These are phyloP conservation scores for Ceratobasidium sp. DNA, from an alignment of 1,284 basidiomycete genomes.

Conservation along the genomic window DNA sequence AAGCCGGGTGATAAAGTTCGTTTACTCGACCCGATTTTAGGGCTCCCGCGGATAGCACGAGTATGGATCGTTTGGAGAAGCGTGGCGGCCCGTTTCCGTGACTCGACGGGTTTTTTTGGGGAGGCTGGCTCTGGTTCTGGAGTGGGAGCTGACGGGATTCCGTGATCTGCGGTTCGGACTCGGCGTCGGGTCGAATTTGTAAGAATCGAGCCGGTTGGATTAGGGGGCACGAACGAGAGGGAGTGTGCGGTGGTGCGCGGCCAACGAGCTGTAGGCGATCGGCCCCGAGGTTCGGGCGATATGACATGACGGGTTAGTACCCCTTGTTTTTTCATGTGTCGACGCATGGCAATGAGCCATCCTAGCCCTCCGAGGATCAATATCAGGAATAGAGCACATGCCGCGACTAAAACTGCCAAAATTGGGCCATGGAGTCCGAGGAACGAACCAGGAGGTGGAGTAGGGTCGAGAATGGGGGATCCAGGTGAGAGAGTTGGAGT, in stretches of 20 bases:
- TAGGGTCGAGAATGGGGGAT: not conserved
- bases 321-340: conserved; percentile 6
- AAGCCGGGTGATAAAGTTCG: not conserved
- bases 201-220: not conserved
- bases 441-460: not conserved
- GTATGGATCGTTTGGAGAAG: conserved; percentile 36
- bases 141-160: not conserved
- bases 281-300: conserved; percentile 12
- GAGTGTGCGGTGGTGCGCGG: not conserved
- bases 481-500: not conserved
- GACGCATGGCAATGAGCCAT: conserved; percentile 28
- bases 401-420: conserved; percentile 11
- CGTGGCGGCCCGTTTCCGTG: conserved; percentile 36
- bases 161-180: conserved; percentile 26
- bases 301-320: not conserved
- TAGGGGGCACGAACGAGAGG: conserved; percentile 2
- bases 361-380: conserved; percentile 19
- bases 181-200: conserved; percentile 22
- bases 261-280: conserved; percentile 21
- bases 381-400: conserved; percentile 11
- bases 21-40: conserved; percentile 27
- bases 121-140: not conserved
- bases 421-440: not conserved
- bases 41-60: conserved; percentile 28
- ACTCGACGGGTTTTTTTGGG: conserved; percentile 5